Evolutionary conservation across 2,329 filamentous ascomycete species (phyloP), one percentile per base, ranked within the genome.

Genomic region (Ophiostoma sp.): DNA sequence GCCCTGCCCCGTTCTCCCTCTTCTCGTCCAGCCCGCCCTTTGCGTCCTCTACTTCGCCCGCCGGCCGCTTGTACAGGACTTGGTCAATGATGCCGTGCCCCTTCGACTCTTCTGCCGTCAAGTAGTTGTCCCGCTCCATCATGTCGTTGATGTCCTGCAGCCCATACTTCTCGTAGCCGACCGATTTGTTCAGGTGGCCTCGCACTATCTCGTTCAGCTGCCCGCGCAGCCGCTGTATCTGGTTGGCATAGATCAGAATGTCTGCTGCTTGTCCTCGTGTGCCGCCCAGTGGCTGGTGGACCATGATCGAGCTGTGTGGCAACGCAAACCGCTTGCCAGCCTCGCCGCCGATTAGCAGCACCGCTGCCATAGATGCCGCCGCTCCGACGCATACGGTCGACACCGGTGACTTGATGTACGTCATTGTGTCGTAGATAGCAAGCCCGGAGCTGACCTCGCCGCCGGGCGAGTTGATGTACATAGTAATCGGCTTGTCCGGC

Each of bases 371-470:
- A 3, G 90, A 95, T 1, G 95, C 94, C 0, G 96, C 95, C 75
- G 96, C 92, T 7, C 95, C 95, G 60, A 99, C 86, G 75, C 95
- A 98, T 42, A 99, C 95, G 0, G 95, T 99, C 60, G 90, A 94
- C 0, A 99, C 93, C 0, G 94, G 92, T 2, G 91, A 91, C 70
- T 89, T 88, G 76, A 99, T 98, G 78, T 99, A 99, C 74, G 90
- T 88, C 94, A 99, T 98, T 12, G 95, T 99, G 77, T 99, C 95
- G 83, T 99, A 99, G 75, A 99, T 98, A 40, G 95, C 93, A 70
- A 90, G 83, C 16, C 88, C 87, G 1, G 95, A 94, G 71, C 90
- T 94, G 55, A 99, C 93, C 58, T 91, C 94, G 68, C 95, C 95
- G 65, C 95, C 95, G 0, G 94, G 94, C 0, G 92, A 96, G 81